Percentiles rank a stretch among this genome's conserved stretches.
Evolutionary conservation across 2,329 filamentous ascomycete species (phyloP).

Genomic region (Penicillium glabrum): DNA sequence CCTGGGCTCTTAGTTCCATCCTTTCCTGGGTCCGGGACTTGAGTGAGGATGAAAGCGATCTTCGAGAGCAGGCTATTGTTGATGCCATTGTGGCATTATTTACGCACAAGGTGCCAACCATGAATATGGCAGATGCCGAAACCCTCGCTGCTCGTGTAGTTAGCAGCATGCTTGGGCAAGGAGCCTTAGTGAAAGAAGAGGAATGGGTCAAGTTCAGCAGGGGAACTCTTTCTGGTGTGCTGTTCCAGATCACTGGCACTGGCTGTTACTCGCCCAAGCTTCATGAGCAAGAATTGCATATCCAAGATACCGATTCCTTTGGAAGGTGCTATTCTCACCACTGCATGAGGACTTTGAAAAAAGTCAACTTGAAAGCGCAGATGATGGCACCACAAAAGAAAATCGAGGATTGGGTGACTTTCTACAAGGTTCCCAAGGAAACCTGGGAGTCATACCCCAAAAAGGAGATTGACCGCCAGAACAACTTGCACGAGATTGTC

Average conservation of each 20-base stretch:
- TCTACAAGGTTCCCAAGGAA: constrained; percentile 80
- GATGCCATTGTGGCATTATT: constrained; percentile 88
- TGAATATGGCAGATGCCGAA: constrained; percentile 97
- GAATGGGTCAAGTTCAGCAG: constrained; percentile 95
- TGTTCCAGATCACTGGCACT: constrained; percentile 87
- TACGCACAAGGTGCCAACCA: constrained; percentile 91
- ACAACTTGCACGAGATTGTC: constrained; percentile 92
- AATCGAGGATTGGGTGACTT: constrained; percentile 82
- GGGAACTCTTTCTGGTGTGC: constrained; percentile 78
- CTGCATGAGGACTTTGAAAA: constrained; percentile 91
- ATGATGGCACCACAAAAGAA: constrained; percentile 67
- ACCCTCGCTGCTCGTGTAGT: constrained; percentile 76
- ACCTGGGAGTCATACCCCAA: constrained; percentile 69
- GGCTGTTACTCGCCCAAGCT: constrained; percentile 88
- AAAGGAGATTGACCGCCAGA: constrained; percentile 91
- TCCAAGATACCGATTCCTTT: constrained; percentile 57
- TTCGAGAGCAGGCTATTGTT: constrained; percentile 79
- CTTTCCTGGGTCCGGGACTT: constrained; percentile 83
- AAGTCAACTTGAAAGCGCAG: constrained; percentile 81
- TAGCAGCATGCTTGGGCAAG: constrained; percentile 73
- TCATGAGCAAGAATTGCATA: constrained; percentile 71
- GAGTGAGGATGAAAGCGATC: constrained; percentile 85
- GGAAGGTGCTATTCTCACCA: constrained; percentile 91
- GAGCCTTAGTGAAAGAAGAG: constrained; percentile 80
- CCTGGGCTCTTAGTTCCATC: constrained; percentile 90